These are phyloP conservation scores for Pestalotiopsis sp. DNA, from an alignment of 2,329 filamentous ascomycete genomes.

Conservation along the genomic window DNA sequence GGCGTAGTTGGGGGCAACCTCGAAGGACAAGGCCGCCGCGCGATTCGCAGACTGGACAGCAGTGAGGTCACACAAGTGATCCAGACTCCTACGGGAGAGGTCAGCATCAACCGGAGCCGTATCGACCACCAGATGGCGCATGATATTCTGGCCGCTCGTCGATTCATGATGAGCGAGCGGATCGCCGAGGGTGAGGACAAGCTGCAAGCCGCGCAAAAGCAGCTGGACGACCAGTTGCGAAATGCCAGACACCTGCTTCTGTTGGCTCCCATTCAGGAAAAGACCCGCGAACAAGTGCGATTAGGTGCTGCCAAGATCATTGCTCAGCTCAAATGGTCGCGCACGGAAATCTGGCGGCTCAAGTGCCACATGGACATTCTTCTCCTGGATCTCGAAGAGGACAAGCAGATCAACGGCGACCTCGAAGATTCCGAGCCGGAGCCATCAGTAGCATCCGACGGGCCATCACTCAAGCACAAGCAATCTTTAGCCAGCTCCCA, in stretches of 20 bases:
- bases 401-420: constrained; percentile 49
- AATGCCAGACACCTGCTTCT: constrained; percentile 91
- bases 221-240: constrained; percentile 80
- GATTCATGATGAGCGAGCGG: constrained; percentile 80
- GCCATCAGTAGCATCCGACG: constrained; percentile 19
- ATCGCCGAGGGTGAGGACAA: constrained; percentile 84
- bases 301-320: constrained; percentile 81
- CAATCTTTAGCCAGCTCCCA: constrained; percentile 38
- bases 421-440: constrained; percentile 25
- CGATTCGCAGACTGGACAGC: constrained; percentile 70
- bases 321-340: constrained; percentile 90
- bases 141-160: constrained; percentile 81
- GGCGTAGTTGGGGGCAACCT: constrained; percentile 84
- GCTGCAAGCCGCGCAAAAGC: constrained; percentile 71
- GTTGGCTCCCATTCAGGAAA: constrained; percentile 86
- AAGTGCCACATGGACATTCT: constrained; percentile 91
- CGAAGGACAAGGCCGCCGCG: constrained; percentile 76
- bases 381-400: constrained; percentile 82
- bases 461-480: constrained; percentile 26
- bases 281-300: constrained; percentile 85
- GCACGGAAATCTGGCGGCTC: constrained; percentile 90
- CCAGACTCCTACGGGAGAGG: constrained; percentile 72
- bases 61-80: constrained; percentile 63
- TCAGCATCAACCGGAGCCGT: constrained; percentile 71
- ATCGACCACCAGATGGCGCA: constrained; percentile 83